phyloP scores from a whole-genome alignment of 352 stramenopile species.

The Elongisporangium anandrum region DNA sequence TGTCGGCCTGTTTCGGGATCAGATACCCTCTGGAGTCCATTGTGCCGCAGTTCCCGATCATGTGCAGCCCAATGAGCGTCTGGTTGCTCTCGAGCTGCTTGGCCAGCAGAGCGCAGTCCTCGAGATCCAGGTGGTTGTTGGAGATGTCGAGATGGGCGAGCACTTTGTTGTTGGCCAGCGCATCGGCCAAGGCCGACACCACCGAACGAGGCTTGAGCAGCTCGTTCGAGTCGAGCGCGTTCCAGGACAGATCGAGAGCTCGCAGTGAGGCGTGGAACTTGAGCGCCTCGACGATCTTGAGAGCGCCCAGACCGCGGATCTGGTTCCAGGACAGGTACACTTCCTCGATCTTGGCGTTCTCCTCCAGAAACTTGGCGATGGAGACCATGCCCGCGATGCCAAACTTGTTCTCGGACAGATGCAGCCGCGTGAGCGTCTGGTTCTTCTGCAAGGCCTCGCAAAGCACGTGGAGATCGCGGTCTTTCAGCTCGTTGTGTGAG shows the following conservation, averaged over 20 bases:
- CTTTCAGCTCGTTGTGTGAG: conserved; percentile 56
- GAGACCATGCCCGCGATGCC: conserved; percentile 48
- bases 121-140: conserved; percentile 62
- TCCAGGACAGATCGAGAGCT: conserved; percentile 75
- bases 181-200: conserved; percentile 47
- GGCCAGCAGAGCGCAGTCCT: conserved; percentile 55
- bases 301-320: conserved; percentile 53
- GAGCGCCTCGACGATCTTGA: conserved; percentile 69
- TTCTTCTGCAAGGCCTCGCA: conserved; percentile 73
- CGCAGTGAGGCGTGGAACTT: conserved; percentile 71
- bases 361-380: conserved; percentile 66
- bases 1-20: conserved; percentile 31
- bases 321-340: conserved; percentile 78
- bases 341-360: conserved; percentile 74
- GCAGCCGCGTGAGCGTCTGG: conserved; percentile 52
- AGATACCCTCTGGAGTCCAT: conserved; percentile 70
- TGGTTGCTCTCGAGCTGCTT: conserved; percentile 70
- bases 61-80: conserved; percentile 65
- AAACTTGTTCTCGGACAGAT: conserved; percentile 77
- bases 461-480: conserved; percentile 58
- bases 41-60: conserved; percentile 67
- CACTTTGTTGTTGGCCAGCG: conserved; percentile 76
- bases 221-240: conserved; percentile 56
- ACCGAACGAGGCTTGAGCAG: conserved; percentile 36
- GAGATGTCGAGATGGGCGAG: conserved; percentile 63